A percentile compares a stretch with the other conserved stretches of the same genome.
Evolutionary conservation across 108 stramenopile genomes (phyloP).

Genomic region (Skeletonema tropicum): DNA sequence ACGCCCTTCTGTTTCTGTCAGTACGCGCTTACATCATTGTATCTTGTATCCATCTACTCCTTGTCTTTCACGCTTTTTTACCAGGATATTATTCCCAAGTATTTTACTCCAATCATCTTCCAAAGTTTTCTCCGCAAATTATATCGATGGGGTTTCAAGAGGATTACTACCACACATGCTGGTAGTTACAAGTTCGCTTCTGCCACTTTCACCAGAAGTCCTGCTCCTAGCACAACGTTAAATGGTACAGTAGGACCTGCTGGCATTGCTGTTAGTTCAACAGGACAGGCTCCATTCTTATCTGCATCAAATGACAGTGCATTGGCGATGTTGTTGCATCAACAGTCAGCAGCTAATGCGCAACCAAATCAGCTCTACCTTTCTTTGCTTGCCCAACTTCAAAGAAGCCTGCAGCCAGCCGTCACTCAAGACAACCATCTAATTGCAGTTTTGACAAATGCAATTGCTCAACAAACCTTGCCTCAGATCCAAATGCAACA

Average conservation of each 20-base stretch:
- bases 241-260: background rate
- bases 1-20: background rate
- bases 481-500: background rate
- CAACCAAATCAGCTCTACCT: background rate
- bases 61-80: background rate
- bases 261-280: background rate
- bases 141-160: slow-evolving; percentile 1
- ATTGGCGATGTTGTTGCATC: background rate
- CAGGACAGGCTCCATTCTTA: too few species aligned
- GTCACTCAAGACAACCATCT: background rate
- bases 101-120: background rate
- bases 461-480: background rate
- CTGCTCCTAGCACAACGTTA: background rate
- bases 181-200: background rate
- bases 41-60: background rate
- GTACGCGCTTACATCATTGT: background rate
- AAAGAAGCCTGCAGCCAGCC: background rate
- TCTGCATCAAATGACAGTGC: background rate
- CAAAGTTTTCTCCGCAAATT: background rate
- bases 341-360: background rate
- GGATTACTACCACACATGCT: background rate
- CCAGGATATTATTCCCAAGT: background rate
- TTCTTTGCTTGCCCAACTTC: background rate
- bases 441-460: background rate
- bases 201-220: background rate